Conservation (phyloP, 2,329 filamentous ascomycete species). For the Verticillium zaregamsianum region DNA sequence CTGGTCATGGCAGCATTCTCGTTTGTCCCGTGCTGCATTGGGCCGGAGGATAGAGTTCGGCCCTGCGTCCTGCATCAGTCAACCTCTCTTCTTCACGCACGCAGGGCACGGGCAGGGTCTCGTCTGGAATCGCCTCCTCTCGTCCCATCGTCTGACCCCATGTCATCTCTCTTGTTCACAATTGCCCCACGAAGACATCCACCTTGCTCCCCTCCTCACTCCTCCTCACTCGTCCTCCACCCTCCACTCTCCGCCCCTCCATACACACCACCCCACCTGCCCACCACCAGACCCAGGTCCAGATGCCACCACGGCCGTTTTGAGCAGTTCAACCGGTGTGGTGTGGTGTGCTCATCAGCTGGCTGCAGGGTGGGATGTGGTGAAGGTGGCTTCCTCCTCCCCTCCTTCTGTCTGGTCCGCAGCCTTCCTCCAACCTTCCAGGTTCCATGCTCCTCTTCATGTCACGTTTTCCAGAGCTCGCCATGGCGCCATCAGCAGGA, state of each 20-base stretch:
- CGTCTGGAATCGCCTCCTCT: not conserved
- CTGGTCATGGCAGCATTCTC: not conserved
- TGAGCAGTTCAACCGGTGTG: not conserved
- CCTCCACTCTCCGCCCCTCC: not conserved
- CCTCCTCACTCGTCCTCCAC: not conserved
- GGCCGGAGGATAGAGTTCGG: not conserved
- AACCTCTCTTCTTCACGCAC: not conserved
- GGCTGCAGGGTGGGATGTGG: not conserved
- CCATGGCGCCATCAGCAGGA: not conserved
- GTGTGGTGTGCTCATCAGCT: not conserved
- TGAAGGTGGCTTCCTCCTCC: not conserved
- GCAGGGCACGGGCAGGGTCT: not conserved
- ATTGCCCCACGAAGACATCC: not conserved
- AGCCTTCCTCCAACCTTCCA: not conserved
- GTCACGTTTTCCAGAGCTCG: not conserved
- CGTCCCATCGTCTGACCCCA: not conserved
- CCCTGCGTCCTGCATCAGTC: not conserved
- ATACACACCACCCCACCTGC: not conserved
- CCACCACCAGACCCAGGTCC: not conserved
- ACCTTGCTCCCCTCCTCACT: not conserved
- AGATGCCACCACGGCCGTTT: not conserved
- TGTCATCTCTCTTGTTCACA: not conserved
- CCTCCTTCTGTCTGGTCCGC: not conserved
- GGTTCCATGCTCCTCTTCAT: not conserved
- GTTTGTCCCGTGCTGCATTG: not conserved